Base-by-base conservation (phyloP, 1,139 yeast genomes). In the Ashbya aceris region DNA sequence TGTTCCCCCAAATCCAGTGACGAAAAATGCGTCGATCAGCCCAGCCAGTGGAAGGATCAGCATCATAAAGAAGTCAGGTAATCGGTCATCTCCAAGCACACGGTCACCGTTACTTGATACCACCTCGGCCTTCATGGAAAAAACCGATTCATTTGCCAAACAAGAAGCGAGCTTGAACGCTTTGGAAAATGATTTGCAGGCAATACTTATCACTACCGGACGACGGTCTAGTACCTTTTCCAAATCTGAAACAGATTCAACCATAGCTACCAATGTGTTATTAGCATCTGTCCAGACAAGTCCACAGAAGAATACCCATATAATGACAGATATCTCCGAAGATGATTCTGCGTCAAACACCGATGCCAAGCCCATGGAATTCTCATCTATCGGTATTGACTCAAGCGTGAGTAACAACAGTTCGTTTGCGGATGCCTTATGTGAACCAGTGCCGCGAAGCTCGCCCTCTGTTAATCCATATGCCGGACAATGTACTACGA, bases 11-110 rank as follows among this genome's bases (percentile, higher is more conserved):
- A 35, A 33, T 23, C 11, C 17, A 27, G 36, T 32, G 12, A 11
- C 34, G 8, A 28, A 37, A 4, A 39, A 26, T 8, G 47, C 49
- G 7, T 51, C 45, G 1, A 43, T 53, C 5, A 48, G 57, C 39
- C 58, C 58, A 14, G 52, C 61, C 3, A 59, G 64, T 42, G 65
- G 65, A 8, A 50, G 65, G 36, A 60, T 60, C 8, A 61, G 65
- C 41, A 52, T 58, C 33, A 34, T 20, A 23, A 34, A 14, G 14
- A 34, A 34, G 37, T 23, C 37, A 5, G 29, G n/a, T 3, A 34
- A 45, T 2, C 55, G 49, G 36, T 45, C 49, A 13, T 38, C 44
- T 11, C 49, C 47, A 30, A 37, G 41, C 1, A 35, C 39, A 6
- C 41, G 42, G 32, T 38, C 44, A 4, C 45, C 47, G 29, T 27